Percentiles rank a stretch among this genome's conserved stretches.
Evolutionary conservation across 768 basidiomycete species (phyloP).

Genomic region (Podaxis sp.): DNA sequence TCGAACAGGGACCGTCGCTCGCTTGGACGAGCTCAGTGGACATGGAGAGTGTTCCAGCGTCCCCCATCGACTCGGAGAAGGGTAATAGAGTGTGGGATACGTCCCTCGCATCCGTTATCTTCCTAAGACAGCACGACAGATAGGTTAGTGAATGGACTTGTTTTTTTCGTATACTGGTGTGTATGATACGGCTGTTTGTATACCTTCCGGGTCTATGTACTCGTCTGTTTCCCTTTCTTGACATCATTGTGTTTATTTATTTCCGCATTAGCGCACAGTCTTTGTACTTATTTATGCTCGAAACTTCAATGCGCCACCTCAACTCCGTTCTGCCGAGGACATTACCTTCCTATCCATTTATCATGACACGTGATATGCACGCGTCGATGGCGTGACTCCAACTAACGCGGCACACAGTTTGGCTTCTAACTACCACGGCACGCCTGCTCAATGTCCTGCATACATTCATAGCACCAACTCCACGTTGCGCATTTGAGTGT

Average conservation of each 20-base stretch:
- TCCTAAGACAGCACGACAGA: conserved; percentile 14
- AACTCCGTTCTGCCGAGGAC: no score
- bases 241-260: neutral
- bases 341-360: neutral
- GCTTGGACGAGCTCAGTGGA: conserved; percentile 16
- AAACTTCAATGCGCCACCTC: no score
- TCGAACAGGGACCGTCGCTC: conserved; percentile 41
- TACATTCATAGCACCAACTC: neutral
- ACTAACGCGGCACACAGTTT: neutral
- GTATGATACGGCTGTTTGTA: neutral
- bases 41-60: conserved; percentile 11
- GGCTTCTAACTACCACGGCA: neutral
- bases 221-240: neutral
- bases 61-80: conserved; percentile 9
- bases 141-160: neutral
- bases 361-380: neutral
- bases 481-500: neutral
- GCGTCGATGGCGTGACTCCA: neutral
- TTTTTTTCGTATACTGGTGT: neutral
- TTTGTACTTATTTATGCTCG: neutral
- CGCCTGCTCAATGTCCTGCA: neutral
- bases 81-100: conserved; percentile 32
- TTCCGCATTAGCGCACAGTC: neutral
- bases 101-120: conserved; percentile 26
- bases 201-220: neutral